These are phyloP conservation scores for Thalassiosira oceanica DNA, from an alignment of 352 stramenopile species.

Conservation along the genomic window DNA sequence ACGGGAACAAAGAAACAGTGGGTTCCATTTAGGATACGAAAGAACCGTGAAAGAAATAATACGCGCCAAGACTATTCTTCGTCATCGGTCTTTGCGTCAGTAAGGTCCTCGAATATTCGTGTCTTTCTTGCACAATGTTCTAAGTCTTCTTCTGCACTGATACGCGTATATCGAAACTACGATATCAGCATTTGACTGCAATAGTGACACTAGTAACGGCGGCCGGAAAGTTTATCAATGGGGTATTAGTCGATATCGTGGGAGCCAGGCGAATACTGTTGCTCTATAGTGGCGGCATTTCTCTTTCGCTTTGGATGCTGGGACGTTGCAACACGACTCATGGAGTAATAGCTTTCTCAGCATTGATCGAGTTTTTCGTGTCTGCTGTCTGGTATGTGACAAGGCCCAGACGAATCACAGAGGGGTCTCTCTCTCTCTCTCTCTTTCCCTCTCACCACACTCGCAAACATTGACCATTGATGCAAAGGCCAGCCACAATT, in stretches of 20 bases:
- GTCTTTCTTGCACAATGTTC: no score
- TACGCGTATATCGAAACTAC: no score
- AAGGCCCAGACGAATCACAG: no score
- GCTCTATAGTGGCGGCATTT: constrained; percentile 51
- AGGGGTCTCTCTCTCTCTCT: no score
- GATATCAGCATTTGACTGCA: constrained; percentile 43
- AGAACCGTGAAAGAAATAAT: background rate
- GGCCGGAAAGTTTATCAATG: constrained; percentile 77
- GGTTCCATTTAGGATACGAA: constrained; percentile 47
- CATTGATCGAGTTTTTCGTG: constrained; percentile 71
- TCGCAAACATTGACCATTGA: no score
- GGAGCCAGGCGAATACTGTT: constrained; percentile 59
- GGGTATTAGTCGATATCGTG: constrained; percentile 63
- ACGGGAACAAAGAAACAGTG: constrained; percentile 33
- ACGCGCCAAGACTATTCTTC: constrained; percentile 11
- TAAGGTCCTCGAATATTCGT: no score
- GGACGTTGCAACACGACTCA: constrained; percentile 36
- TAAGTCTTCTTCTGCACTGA: no score
- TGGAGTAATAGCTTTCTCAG: constrained; percentile 54
- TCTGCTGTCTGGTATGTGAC: constrained; percentile 70
- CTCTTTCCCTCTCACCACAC: no score
- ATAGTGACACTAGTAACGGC: constrained; percentile 62
- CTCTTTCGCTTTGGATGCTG: constrained; percentile 54
- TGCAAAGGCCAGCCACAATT: constrained; percentile 59
- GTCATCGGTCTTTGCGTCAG: constrained; percentile 60